These are phyloP conservation scores for Nakazawaea peltata DNA, from an alignment of 805 yeast species.

Conservation along the genomic window DNA sequence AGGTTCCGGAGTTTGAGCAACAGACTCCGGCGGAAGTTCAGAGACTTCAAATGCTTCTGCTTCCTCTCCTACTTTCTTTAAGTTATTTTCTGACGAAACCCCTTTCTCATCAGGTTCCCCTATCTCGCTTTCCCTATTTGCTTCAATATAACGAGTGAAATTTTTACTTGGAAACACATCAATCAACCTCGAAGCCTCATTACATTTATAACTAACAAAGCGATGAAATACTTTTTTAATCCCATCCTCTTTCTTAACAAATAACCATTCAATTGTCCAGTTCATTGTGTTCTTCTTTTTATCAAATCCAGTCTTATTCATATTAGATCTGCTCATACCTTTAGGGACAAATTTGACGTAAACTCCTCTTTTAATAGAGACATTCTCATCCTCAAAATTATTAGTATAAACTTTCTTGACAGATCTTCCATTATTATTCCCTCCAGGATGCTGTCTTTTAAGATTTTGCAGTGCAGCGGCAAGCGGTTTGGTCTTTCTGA, in stretches of 20 bases:
- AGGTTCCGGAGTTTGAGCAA: not conserved
- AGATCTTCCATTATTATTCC: slow-evolving; percentile 15
- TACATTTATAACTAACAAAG: slow-evolving; percentile 29
- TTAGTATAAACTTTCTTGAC: slow-evolving; percentile 10
- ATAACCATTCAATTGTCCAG: slow-evolving; percentile 78
- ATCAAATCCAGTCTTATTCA: slow-evolving; percentile 68
- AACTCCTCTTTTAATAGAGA: slow-evolving; percentile 54
- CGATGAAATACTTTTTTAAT: slow-evolving; percentile 11
- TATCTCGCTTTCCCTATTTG: not conserved
- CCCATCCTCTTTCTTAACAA: slow-evolving; percentile 28
- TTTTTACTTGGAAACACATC: slow-evolving; percentile 35
- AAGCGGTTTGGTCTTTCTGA: slow-evolving; percentile 14
- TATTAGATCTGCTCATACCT: slow-evolving; percentile 63
- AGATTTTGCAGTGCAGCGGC: slow-evolving; percentile 3
- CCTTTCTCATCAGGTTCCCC: not conserved
- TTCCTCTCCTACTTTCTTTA: not conserved
- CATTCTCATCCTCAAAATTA: slow-evolving; percentile 9
- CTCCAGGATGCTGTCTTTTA: slow-evolving; percentile 8
- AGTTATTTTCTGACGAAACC: not conserved
- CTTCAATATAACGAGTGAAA: slow-evolving; percentile 12
- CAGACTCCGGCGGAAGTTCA: not conserved
- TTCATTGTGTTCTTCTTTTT: slow-evolving; percentile 48
- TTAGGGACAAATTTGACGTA: slow-evolving; percentile 52
- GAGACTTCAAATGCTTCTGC: not conserved
- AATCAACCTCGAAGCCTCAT: slow-evolving; percentile 26